phyloP scores from a whole-genome alignment of 768 basidiomycete species.

The Hericium coralloides region DNA sequence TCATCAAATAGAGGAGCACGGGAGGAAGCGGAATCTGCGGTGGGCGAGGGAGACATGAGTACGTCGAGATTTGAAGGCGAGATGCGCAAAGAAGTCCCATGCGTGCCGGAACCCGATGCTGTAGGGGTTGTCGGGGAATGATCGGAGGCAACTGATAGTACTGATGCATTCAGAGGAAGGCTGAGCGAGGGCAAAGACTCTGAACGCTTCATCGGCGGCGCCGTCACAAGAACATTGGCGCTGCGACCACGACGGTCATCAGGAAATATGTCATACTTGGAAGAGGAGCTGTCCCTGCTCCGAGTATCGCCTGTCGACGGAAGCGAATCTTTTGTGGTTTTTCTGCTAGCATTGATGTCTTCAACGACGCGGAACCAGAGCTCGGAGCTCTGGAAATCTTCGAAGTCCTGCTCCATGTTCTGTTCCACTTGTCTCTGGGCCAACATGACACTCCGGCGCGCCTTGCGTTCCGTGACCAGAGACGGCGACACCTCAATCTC shows the following conservation, averaged over 20 bases:
- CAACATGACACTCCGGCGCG: slow-evolving; percentile 71
- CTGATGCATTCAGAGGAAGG: neutral
- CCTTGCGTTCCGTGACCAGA: slow-evolving; percentile 38
- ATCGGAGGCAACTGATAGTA: slow-evolving; percentile 2
- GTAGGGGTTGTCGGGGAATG: slow-evolving; percentile 1
- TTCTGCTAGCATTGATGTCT: slow-evolving; percentile 40
- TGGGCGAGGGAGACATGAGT: slow-evolving; percentile 65
- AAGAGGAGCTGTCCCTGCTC: neutral
- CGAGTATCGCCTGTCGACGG: neutral
- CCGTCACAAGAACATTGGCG: neutral
- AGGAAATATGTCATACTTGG: slow-evolving; percentile 6
- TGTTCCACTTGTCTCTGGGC: slow-evolving; percentile 82
- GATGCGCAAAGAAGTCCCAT: slow-evolving; percentile 16
- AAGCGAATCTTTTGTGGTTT: neutral
- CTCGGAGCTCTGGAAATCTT: slow-evolving; percentile 80
- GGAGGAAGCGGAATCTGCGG: slow-evolving; percentile 40
- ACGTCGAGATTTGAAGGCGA: slow-evolving; percentile 62
- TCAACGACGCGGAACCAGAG: slow-evolving; percentile 87
- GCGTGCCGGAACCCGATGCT: neutral
- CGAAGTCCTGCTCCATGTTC: slow-evolving; percentile 89
- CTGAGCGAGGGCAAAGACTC: slow-evolving; percentile 14
- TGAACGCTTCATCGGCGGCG: slow-evolving; percentile 10
- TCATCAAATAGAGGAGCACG: slow-evolving; percentile 78
- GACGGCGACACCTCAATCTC: slow-evolving; percentile 37
- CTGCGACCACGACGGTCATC: neutral